A percentile compares a stretch with the other conserved stretches of the same genome.
phyloP scores from a whole-genome alignment of 306 rosid species.

The Senna tora region DNA sequence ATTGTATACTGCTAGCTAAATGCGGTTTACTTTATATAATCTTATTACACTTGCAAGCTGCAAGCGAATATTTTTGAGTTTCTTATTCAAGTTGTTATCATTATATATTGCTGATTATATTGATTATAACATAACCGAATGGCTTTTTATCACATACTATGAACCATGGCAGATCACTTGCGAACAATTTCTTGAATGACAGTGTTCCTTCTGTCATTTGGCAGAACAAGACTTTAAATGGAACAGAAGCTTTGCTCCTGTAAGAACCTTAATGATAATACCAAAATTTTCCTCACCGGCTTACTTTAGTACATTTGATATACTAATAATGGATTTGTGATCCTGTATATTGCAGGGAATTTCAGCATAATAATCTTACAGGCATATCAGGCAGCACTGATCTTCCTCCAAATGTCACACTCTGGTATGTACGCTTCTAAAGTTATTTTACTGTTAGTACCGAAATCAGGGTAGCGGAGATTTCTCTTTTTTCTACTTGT shows the following conservation, averaged over 20 bases:
- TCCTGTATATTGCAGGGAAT: constrained; percentile 63
- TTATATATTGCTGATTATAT: constrained; percentile 26
- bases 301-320: neutral
- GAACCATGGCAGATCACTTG: constrained; percentile 75
- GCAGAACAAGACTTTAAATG: constrained; percentile 53
- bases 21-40: neutral
- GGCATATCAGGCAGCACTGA: constrained; percentile 53
- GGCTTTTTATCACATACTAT: constrained; percentile 30
- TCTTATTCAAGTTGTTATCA: constrained; percentile 11
- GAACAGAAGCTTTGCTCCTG: constrained; percentile 53
- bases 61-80: constrained; percentile 13
- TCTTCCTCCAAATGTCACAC: constrained; percentile 71
- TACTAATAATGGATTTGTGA: constrained; percentile 33
- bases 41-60: constrained; percentile 13
- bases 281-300: constrained; percentile 8
- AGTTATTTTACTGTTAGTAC: constrained; percentile 37
- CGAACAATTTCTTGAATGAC: constrained; percentile 73
- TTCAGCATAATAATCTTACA: constrained; percentile 69
- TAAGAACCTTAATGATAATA: constrained; percentile 53
- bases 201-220: constrained; percentile 69
- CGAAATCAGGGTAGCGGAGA: constrained; percentile 19
- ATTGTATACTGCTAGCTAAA: constrained; percentile 12
- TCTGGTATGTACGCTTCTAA: constrained; percentile 72
- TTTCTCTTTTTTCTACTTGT: constrained; percentile 15
- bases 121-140: constrained; percentile 14